Evolutionary conservation across 2,329 filamentous ascomycete species (phyloP).

Genomic region (Diaporthe vaccinii): DNA sequence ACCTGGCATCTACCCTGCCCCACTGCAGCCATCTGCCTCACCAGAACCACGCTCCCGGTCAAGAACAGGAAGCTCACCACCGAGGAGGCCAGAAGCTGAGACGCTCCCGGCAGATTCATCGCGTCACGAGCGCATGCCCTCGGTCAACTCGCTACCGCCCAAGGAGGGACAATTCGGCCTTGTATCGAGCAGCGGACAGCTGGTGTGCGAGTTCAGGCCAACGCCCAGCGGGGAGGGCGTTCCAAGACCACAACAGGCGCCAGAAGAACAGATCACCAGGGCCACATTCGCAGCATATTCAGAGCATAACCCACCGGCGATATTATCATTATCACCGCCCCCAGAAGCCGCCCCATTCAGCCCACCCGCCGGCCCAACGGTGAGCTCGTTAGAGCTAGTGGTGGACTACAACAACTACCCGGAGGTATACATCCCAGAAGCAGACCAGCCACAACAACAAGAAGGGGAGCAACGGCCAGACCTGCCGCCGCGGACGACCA

Average conservation of each 20-base stretch:
- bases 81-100: neutral
- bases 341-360: neutral
- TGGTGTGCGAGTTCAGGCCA: conserved; percentile 27
- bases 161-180: conserved; percentile 13
- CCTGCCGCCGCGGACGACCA: neutral
- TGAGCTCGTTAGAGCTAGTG: neutral
- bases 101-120: neutral
- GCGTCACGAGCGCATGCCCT: conserved; percentile 13
- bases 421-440: conserved; percentile 11
- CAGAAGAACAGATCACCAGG: neutral
- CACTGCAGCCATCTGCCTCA: neutral
- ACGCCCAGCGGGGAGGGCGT: neutral
- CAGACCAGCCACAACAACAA: neutral
- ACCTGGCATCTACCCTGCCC: neutral
- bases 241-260: neutral
- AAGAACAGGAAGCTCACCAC: neutral
- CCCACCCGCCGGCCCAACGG: neutral
- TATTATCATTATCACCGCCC: neutral
- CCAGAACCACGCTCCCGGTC: neutral
- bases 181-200: conserved; percentile 20
- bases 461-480: neutral
- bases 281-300: neutral
- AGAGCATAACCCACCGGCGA: neutral
- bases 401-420: conserved; percentile 16
- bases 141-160: neutral